phyloP scores from a whole-genome alignment of 2,329 filamentous ascomycete species.

The Calycina herbarum region DNA sequence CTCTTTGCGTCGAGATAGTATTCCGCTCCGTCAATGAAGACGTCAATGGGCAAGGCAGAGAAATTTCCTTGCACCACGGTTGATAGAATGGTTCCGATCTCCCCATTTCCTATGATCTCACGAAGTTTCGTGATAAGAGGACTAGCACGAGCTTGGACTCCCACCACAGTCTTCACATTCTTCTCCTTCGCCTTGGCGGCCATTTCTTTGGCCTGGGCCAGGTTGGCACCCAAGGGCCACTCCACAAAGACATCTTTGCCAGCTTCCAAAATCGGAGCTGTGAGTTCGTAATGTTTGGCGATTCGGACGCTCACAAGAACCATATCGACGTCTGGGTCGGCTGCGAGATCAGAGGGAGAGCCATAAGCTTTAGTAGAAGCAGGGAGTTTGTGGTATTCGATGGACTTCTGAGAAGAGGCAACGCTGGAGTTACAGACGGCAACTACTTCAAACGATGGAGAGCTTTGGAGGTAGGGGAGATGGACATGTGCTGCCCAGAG shows the following conservation, averaged over 20 bases:
- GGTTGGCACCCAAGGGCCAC: slow-evolving; percentile 47
- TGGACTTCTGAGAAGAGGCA: slow-evolving; percentile 43
- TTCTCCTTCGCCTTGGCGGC: slow-evolving; percentile 42
- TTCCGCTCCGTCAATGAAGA: slow-evolving; percentile 14
- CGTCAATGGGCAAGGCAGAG: slow-evolving; percentile 4
- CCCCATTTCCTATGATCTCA: slow-evolving; percentile 43
- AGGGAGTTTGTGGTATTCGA: slow-evolving; percentile 42
- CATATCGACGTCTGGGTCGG: slow-evolving; percentile 48
- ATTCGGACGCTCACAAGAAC: slow-evolving; percentile 48
- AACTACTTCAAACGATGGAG: slow-evolving; percentile 43
- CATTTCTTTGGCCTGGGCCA: slow-evolving; percentile 46
- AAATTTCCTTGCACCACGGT: slow-evolving; percentile 13
- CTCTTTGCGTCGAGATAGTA: slow-evolving; percentile 21
- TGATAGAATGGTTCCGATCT: slow-evolving; percentile 44
- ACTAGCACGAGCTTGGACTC: slow-evolving; percentile 46
- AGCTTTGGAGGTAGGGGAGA: slow-evolving; percentile 43
- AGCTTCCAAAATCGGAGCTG: slow-evolving; percentile 44
- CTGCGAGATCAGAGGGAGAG: slow-evolving; percentile 43
- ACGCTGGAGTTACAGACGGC: slow-evolving; percentile 50
- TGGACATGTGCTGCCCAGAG: slow-evolving; percentile 56
- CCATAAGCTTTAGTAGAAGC: slow-evolving; percentile 45
- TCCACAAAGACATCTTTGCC: slow-evolving; percentile 52
- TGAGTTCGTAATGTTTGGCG: slow-evolving; percentile 43
- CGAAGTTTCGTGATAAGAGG: slow-evolving; percentile 45
- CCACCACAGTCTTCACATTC: slow-evolving; percentile 46